Base-by-base conservation (phyloP, 345 rosid species). In the Syzygium aqueum region DNA sequence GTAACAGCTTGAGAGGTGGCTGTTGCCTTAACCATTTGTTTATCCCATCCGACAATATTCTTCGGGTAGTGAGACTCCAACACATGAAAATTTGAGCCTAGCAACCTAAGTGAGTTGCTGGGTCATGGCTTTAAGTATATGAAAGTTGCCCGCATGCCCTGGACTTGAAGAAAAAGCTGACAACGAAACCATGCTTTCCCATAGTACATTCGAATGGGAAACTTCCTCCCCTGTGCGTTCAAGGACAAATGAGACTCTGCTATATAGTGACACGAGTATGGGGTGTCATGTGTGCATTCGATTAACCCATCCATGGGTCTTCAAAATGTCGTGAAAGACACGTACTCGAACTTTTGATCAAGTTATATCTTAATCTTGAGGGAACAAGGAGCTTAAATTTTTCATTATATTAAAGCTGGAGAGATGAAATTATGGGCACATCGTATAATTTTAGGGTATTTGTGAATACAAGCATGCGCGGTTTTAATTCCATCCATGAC, bases 361-460 rank as follows among this genome's bases (percentile, higher is more conserved):
- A 33, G 33, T 33, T 33, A 8, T 67, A 11, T 37, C 13, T 33
- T 67, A 67, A 67, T 30, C 13, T 67, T 67, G 16, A 33, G 46
- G 40, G 21, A 67, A 16, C 1, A 16, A 67, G 25, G 43, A 67
- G 43, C 2, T 17, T 17, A 0, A 67, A 8, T 16, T 16, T 67
- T 33, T 17, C 40, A 1, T 33, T 16, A 19, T 33, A 67, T 67
- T 5, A 16, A 33, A 67, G 46, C 4, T 3, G 13, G 46, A 30
- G 78, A 33, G 78, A 67, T 16, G 78, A 67, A 37, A 4, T 19
- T 23, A 17, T 6, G 23, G 46, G 6, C 23, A 33, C 78, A 33
- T 67, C 7, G 13, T 17, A 9, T 2, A 10, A 25, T 9, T 17
- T 22, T 67, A 0, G 3, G 46, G 14, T 21, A 9, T 37, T 0